These are phyloP conservation scores for Populus alba DNA, from an alignment of 345 rosid species.

Conservation along the genomic window DNA sequence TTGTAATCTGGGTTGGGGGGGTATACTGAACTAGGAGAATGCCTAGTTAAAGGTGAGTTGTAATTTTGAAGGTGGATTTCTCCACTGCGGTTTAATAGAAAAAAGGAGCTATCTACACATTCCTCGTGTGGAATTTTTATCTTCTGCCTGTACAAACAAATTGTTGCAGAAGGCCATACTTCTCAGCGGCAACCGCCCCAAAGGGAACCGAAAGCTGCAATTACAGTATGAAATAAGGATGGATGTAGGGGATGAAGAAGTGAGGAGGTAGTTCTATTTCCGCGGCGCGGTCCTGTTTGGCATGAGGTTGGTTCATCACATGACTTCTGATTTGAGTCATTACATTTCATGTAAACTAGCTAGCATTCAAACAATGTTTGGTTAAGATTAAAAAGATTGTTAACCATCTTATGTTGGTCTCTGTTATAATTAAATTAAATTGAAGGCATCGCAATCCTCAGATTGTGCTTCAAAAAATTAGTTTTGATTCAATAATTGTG, in stretches of 20 bases:
- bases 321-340: too few species aligned
- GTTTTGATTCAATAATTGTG: background rate
- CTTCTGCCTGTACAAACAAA: background rate
- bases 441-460: too few species aligned
- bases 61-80: constrained; percentile 47
- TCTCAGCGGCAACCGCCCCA: background rate
- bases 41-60: constrained; percentile 25
- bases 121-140: background rate
- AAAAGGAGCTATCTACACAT: constrained; percentile 12
- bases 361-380: too few species aligned
- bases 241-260: background rate
- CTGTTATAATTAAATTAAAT: too few species aligned
- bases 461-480: too few species aligned
- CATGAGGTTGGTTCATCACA: too few species aligned
- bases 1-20: constrained; percentile 29
- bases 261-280: background rate
- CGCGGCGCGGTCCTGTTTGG: too few species aligned
- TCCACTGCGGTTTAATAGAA: constrained; percentile 34
- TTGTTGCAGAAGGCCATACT: background rate
- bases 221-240: background rate
- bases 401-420: too few species aligned
- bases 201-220: background rate
- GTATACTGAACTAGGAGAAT: constrained; percentile 31
- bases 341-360: too few species aligned
- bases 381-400: too few species aligned